Conservation (phyloP, 2,329 filamentous ascomycete genomes). For the Coleophoma eucalyptorum region DNA sequence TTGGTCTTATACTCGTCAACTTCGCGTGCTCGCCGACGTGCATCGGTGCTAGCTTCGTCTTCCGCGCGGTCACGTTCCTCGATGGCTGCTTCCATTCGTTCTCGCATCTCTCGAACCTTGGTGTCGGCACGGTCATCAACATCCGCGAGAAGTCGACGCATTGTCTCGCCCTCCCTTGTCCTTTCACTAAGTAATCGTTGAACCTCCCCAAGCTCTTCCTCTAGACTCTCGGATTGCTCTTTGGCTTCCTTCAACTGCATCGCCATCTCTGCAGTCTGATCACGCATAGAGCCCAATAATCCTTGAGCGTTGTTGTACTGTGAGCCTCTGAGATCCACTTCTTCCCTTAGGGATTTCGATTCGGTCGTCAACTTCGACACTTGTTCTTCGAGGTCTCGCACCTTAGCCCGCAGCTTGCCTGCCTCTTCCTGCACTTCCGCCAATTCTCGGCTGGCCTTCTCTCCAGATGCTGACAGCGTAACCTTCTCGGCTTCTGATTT, state of each 20-base stretch:
- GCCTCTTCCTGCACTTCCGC: conserved; percentile 70
- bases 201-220: conserved; percentile 88
- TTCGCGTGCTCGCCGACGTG: conserved; percentile 74
- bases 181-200: conserved; percentile 84
- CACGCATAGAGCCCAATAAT: conserved; percentile 86
- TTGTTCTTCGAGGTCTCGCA: conserved; percentile 71
- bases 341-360: conserved; percentile 65
- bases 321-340: conserved; percentile 77
- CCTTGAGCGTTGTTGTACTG: conserved; percentile 85
- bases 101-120: conserved; percentile 83
- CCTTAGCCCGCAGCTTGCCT: conserved; percentile 55
- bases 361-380: conserved; percentile 65
- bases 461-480: conserved; percentile 68
- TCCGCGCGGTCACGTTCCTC: conserved; percentile 92
- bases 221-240: conserved; percentile 76
- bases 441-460: conserved; percentile 69
- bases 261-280: conserved; percentile 83
- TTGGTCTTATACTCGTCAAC: conserved; percentile 79
- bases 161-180: conserved; percentile 88
- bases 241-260: conserved; percentile 89
- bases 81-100: conserved; percentile 83
- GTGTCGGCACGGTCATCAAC: conserved; percentile 79
- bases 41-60: conserved; percentile 79
- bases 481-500: conserved; percentile 75
- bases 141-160: conserved; percentile 83